Conservation (phyloP, 805 yeast species). For the Wilhelminamyces savonicus region DNA sequence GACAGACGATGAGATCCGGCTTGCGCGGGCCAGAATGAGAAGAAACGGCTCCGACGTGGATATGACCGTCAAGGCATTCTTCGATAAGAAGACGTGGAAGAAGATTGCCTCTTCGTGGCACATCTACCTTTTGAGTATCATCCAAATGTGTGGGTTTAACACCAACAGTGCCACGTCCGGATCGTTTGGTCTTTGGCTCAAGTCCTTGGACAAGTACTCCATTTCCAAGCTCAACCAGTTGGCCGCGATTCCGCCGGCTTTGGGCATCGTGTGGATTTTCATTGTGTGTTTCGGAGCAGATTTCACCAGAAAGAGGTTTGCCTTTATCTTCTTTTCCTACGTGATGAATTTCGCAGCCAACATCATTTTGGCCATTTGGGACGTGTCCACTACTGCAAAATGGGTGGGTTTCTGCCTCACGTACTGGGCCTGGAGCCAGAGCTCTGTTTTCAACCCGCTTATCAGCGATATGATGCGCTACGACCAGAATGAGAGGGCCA, state of each 20-base stretch:
- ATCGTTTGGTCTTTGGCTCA: slow-evolving; percentile 33
- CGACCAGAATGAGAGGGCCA: slow-evolving; percentile 14
- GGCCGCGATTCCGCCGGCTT: slow-evolving; percentile 51
- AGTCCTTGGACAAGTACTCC: slow-evolving; percentile 22
- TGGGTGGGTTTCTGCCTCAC: slow-evolving; percentile 13
- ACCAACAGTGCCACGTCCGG: slow-evolving; percentile 43
- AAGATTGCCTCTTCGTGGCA: slow-evolving; percentile 25
- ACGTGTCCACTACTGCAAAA: slow-evolving; percentile 13
- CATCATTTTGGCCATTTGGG: slow-evolving; percentile 13
- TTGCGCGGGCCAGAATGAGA: slow-evolving; percentile 36
- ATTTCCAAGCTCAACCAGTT: slow-evolving; percentile 42
- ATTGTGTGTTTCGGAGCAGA: slow-evolving; percentile 47
- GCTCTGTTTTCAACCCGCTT: slow-evolving; percentile 14
- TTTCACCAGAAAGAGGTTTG: slow-evolving; percentile 24
- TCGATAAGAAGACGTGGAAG: slow-evolving; percentile 19
- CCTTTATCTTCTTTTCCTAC: slow-evolving; percentile 11
- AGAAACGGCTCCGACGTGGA: slow-evolving; percentile 13
- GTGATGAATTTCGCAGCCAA: slow-evolving; percentile 14
- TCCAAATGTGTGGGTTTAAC: slow-evolving; percentile 23
- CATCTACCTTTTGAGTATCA: slow-evolving; percentile 18
- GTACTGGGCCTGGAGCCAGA: slow-evolving; percentile 16
- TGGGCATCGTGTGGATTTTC: slow-evolving; percentile 48
- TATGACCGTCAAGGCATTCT: slow-evolving; percentile 13
- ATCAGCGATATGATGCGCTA: slow-evolving; percentile 13
- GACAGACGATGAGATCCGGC: slow-evolving; percentile 49